Percentiles rank a stretch among this genome's conserved stretches.
Conservation (phyloP, 164 flowering plant species). For the Stephania yunnanensis region DNA sequence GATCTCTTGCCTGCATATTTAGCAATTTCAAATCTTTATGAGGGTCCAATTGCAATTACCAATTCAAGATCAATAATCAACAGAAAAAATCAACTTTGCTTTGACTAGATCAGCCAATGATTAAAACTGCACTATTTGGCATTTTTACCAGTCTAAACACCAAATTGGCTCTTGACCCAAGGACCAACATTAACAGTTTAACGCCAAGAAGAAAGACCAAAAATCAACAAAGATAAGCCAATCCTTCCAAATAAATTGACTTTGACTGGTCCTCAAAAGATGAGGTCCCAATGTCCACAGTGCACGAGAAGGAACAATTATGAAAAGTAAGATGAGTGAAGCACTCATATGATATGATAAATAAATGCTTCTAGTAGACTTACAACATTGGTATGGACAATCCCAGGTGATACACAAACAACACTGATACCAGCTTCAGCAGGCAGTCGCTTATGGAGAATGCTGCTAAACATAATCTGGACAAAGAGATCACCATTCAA, state of each 20-base stretch:
- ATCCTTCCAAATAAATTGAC: background rate
- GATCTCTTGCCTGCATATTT: slow-evolving; percentile 81
- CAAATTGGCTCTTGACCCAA: too few species aligned
- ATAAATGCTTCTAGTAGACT: slow-evolving; percentile 25
- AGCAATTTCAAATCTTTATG: slow-evolving; percentile 13
- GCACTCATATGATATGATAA: background rate
- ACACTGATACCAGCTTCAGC: slow-evolving; percentile 87
- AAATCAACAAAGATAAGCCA: too few species aligned
- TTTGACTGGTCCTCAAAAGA: background rate
- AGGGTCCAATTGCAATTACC: too few species aligned
- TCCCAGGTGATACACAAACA: slow-evolving; percentile 88
- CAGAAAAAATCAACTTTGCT: too few species aligned
- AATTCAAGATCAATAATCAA: too few species aligned
- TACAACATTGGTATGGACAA: slow-evolving; percentile 95
- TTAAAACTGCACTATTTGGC: too few species aligned
- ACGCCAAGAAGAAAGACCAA: too few species aligned
- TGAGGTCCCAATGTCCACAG: background rate
- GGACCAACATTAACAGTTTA: too few species aligned
- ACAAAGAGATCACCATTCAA: slow-evolving; percentile 14
- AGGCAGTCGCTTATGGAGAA: slow-evolving; percentile 76
- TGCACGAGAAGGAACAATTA: background rate
- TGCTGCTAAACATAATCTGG: slow-evolving; percentile 92
- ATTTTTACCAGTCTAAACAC: too few species aligned
- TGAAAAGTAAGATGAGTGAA: background rate
- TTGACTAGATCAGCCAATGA: too few species aligned